Percentiles rank a stretch among this genome's conserved stretches.
Conservation (phyloP, 2,329 filamentous ascomycete species). For the Elsinoe arachidis region DNA sequence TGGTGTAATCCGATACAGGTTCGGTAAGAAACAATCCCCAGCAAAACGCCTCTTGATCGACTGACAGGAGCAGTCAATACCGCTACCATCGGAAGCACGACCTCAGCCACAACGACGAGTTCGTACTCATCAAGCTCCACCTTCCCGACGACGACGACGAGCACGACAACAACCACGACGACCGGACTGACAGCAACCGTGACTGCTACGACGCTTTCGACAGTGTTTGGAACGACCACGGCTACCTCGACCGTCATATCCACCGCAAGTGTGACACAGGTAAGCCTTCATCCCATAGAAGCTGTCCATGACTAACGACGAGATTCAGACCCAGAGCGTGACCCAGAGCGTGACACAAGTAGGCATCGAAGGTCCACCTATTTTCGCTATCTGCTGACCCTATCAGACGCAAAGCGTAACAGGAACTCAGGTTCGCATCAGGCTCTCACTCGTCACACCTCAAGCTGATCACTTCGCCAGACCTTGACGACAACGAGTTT, state of each 20-base stretch:
- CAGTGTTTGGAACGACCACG: neutral
- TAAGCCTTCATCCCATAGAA: too few relatives aligned
- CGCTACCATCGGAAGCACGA: neutral
- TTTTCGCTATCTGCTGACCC: too few relatives aligned
- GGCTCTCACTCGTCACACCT: too few relatives aligned
- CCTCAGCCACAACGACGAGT: neutral
- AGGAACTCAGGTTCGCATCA: too few relatives aligned
- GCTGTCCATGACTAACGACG: too few relatives aligned
- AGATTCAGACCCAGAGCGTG: too few relatives aligned
- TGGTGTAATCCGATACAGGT: constrained; percentile 5
- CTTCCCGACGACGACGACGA: neutral
- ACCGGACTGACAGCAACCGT: neutral
- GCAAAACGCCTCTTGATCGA: neutral
- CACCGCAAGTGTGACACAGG: neutral
- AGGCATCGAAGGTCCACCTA: too few relatives aligned
- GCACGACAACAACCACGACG: constrained; percentile 5
- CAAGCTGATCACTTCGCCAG: too few relatives aligned
- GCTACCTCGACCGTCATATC: neutral
- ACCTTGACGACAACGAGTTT: neutral
- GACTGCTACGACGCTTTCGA: neutral
- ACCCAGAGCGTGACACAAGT: too few relatives aligned
- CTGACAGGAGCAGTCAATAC: neutral
- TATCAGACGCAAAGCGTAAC: too few relatives aligned
- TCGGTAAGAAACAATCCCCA: neutral
- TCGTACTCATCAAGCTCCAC: neutral